Evolutionary conservation across 768 basidiomycete species (phyloP).

Genomic region (Lactarius akahatsu): DNA sequence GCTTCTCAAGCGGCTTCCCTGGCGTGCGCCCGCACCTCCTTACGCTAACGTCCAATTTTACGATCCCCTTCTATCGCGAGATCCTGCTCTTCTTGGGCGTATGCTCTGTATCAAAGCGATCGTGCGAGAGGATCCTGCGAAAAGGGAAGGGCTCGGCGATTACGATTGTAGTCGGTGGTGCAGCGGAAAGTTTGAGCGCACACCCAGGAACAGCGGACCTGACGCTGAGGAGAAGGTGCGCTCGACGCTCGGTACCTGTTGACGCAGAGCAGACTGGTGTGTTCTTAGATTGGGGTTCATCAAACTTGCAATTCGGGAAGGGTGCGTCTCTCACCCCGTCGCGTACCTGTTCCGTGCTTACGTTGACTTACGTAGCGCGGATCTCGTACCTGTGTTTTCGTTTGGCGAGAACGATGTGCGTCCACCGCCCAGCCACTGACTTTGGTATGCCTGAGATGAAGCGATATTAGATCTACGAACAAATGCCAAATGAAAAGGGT

Average conservation of each 20-base stretch:
- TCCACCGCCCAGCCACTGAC: constrained; percentile 25
- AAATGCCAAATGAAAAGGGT: constrained; percentile 94
- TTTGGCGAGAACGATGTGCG: constrained; percentile 98
- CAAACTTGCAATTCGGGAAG: constrained; percentile 88
- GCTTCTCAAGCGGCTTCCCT: constrained; percentile 87
- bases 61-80: constrained; percentile 91
- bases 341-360: constrained; percentile 5
- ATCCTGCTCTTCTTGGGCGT: constrained; percentile 84
- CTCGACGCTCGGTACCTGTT: constrained; percentile 9
- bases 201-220: constrained; percentile 96
- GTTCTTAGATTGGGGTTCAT: constrained; percentile 81
- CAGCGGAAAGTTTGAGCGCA: constrained; percentile 90
- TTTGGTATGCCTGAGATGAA: neutral
- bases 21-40: constrained; percentile 92
- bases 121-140: constrained; percentile 84
- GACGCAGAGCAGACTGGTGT: neutral
- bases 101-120: constrained; percentile 86
- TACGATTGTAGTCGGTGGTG: constrained; percentile 95
- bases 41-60: constrained; percentile 87
- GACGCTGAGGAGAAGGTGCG: constrained; percentile 70
- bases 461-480: constrained; percentile 80
- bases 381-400: constrained; percentile 95
- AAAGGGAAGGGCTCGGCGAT: constrained; percentile 56
- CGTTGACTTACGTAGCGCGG: constrained; percentile 56
- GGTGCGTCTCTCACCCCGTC: constrained; percentile 45